Evolutionary conservation across 805 yeast genomes (phyloP).

Genomic region (Zygosaccharomyces rouxii): DNA sequence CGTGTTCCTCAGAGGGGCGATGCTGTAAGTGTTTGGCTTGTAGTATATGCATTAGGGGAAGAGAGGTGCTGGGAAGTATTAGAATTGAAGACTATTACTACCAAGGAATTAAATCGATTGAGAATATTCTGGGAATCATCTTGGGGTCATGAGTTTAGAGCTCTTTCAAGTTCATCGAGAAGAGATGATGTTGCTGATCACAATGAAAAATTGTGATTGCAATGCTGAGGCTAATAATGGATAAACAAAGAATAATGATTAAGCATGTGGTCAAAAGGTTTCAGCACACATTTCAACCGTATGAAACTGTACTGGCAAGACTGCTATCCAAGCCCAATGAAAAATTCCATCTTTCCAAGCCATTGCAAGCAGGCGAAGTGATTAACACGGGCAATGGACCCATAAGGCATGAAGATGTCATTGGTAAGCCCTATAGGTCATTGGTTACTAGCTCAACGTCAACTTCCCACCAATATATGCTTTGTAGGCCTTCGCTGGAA

Average conservation of each 20-base stretch:
- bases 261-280: neutral
- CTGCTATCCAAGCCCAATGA: constrained; percentile 13
- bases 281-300: constrained; percentile 9
- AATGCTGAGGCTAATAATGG: neutral
- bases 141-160: constrained; percentile 7
- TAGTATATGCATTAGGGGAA: constrained; percentile 6
- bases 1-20: constrained; percentile 14
- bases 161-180: neutral
- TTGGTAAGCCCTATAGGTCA: constrained; percentile 38
- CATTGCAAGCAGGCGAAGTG: constrained; percentile 17
- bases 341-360: constrained; percentile 20
- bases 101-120: constrained; percentile 13
- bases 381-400: constrained; percentile 23
- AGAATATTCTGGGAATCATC: constrained; percentile 11
- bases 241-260: neutral
- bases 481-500: constrained; percentile 42
- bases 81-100: constrained; percentile 10
- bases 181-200: neutral
- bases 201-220: neutral
- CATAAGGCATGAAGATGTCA: constrained; percentile 37
- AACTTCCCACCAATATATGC: constrained; percentile 30
- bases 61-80: constrained; percentile 14
- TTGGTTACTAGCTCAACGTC: constrained; percentile 27
- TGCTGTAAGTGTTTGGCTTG: constrained; percentile 15
- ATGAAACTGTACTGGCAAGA: constrained; percentile 11